A percentile compares a stretch with the other conserved stretches of the same genome.
Evolutionary conservation across 2,329 filamentous ascomycete genomes (phyloP).

Genomic region (Colletotrichum brevisporum): DNA sequence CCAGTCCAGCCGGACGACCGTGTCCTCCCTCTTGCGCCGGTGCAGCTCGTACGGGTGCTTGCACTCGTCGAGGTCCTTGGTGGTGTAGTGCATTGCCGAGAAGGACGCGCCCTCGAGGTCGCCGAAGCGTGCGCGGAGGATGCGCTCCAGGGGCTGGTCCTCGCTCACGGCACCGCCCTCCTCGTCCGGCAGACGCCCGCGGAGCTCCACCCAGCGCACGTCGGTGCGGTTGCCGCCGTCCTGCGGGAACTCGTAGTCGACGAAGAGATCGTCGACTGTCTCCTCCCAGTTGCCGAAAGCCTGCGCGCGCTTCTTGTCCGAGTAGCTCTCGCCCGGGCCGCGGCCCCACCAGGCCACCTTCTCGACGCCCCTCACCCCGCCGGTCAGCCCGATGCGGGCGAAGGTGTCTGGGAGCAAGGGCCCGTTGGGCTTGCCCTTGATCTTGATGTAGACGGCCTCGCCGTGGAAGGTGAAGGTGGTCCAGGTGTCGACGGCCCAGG

Average conservation of each 20-base stretch:
- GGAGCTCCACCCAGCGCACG: slow-evolving; percentile 70
- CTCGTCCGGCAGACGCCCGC: slow-evolving; percentile 44
- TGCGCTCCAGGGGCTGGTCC: slow-evolving; percentile 35
- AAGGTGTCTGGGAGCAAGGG: slow-evolving; percentile 68
- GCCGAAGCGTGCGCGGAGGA: slow-evolving; percentile 62
- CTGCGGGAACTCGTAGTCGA: slow-evolving; percentile 78
- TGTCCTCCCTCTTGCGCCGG: slow-evolving; percentile 62
- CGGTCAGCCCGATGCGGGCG: slow-evolving; percentile 74
- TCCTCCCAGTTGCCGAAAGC: slow-evolving; percentile 66
- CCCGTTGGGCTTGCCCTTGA: slow-evolving; percentile 63
- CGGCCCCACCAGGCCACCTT: slow-evolving; percentile 75
- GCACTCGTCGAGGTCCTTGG: slow-evolving; percentile 65
- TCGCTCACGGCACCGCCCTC: slow-evolving; percentile 33
- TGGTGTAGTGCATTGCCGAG: slow-evolving; percentile 68
- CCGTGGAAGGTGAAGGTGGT: slow-evolving; percentile 70
- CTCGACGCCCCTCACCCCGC: slow-evolving; percentile 55
- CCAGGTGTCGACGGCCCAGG: slow-evolving; percentile 68
- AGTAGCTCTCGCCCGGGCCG: slow-evolving; percentile 76
- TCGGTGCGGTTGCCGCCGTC: slow-evolving; percentile 77
- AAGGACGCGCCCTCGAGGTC: slow-evolving; percentile 67
- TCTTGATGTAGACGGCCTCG: slow-evolving; percentile 63
- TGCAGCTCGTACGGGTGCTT: slow-evolving; percentile 74
- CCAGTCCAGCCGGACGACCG: slow-evolving; percentile 72
- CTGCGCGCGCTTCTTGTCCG: slow-evolving; percentile 75
- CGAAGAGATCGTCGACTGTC: slow-evolving; percentile 66